Percentiles rank a stretch among this genome's conserved stretches.
phyloP scores from a whole-genome alignment of 2,329 filamentous ascomycete species.

The Cordyceps pruinosa region DNA sequence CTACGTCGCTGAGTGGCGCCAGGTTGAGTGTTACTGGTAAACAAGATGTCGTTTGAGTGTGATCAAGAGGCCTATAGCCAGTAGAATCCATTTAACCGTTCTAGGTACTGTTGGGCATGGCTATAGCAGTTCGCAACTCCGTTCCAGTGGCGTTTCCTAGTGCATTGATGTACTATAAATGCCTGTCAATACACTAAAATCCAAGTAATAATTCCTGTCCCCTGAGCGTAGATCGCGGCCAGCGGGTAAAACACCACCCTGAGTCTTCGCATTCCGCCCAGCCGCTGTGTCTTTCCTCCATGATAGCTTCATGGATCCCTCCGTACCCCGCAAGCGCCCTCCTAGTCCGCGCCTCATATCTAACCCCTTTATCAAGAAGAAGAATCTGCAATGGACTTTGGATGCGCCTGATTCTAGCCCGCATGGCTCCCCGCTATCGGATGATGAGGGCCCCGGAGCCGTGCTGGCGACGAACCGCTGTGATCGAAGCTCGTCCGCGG shows the following conservation, averaged over 20 bases:
- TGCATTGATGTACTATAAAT: no score
- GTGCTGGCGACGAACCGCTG: neutral
- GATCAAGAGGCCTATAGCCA: no score
- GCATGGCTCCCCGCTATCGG: neutral
- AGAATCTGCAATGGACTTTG: conserved; percentile 38
- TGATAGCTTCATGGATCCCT: conserved; percentile 17
- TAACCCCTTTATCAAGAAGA: conserved; percentile 42
- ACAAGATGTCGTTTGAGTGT: no score
- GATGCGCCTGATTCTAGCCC: conserved; percentile 16
- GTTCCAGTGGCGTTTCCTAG: no score
- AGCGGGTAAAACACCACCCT: no score
- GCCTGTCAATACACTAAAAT: no score
- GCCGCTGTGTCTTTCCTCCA: neutral
- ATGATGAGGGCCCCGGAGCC: neutral
- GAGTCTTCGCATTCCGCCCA: no score
- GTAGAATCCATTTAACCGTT: no score
- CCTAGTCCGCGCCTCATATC: conserved; percentile 30
- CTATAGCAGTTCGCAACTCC: no score
- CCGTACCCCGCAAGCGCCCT: conserved; percentile 22
- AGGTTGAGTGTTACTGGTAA: neutral
- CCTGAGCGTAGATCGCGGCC: no score
- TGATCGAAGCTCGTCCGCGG: neutral
- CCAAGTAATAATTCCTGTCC: no score
- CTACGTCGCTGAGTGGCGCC: neutral
- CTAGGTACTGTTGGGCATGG: no score